A percentile compares a stretch with the other conserved stretches of the same genome.
These are phyloP conservation scores for Irineochytrium annulatum DNA, from an alignment of 192 early-diverging fungal species.

Conservation along the genomic window DNA sequence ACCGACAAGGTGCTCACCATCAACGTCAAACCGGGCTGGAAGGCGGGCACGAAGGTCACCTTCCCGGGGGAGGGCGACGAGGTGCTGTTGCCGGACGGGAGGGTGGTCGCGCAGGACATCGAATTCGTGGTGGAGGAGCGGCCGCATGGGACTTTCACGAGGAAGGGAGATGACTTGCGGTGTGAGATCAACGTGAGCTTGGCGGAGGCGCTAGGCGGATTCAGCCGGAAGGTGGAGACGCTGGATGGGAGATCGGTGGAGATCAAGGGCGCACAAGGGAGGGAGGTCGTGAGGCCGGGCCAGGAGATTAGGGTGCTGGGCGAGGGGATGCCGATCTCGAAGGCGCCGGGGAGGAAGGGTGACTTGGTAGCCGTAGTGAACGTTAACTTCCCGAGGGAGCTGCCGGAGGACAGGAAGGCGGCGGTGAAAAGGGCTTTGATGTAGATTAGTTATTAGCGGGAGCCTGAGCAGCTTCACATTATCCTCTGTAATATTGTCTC, in stretches of 20 bases:
- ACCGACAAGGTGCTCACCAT: slow-evolving; percentile 81
- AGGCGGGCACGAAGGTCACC: slow-evolving; percentile 94
- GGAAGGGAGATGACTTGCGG: slow-evolving; percentile 80
- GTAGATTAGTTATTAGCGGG: no score
- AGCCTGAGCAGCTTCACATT: no score
- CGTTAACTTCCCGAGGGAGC: slow-evolving; percentile 67
- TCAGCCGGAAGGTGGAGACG: slow-evolving; percentile 62
- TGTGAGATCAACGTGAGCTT: slow-evolving; percentile 60
- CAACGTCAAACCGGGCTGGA: slow-evolving; percentile 91
- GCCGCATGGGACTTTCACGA: slow-evolving; percentile 79
- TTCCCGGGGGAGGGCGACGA: slow-evolving; percentile 90
- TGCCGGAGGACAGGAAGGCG: not conserved
- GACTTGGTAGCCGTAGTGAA: slow-evolving; percentile 78
- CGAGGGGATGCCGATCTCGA: slow-evolving; percentile 95
- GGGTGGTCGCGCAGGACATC: slow-evolving; percentile 79
- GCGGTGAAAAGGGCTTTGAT: slow-evolving; percentile 1
- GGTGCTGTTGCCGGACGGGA: slow-evolving; percentile 27
- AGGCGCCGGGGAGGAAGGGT: slow-evolving; percentile 76
- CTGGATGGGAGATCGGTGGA: slow-evolving; percentile 70
- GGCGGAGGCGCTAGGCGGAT: slow-evolving; percentile 77
- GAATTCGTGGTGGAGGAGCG: slow-evolving; percentile 94
- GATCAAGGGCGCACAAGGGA: slow-evolving; percentile 53
- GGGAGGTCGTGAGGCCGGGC: slow-evolving; percentile 64
- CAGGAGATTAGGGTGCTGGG: slow-evolving; percentile 66
- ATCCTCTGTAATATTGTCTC: no score